Conservation (phyloP, 805 yeast genomes). For the Nakazawaea sp. region DNA sequence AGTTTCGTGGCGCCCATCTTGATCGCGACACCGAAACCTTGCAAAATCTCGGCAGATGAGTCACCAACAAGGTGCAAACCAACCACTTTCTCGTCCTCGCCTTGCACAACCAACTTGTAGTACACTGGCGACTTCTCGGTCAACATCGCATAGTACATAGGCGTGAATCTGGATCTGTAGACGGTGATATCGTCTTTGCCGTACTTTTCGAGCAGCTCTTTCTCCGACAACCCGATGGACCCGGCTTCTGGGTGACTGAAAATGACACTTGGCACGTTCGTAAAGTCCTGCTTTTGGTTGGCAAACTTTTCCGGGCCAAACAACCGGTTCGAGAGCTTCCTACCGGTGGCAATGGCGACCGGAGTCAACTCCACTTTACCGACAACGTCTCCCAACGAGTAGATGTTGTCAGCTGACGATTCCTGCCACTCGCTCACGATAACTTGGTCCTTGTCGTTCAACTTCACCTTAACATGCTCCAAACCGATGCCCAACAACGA, state of each 20-base stretch:
- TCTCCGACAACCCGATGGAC: slow-evolving; percentile 79
- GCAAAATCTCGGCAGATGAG: slow-evolving; percentile 83
- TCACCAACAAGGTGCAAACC: slow-evolving; percentile 96
- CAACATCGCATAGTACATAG: slow-evolving; percentile 91
- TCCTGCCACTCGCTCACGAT: slow-evolving; percentile 84
- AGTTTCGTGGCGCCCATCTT: slow-evolving; percentile 99
- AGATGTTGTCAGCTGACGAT: slow-evolving; percentile 64
- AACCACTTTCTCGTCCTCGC: slow-evolving; percentile 85
- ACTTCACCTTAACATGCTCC: slow-evolving; percentile 66
- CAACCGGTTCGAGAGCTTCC: slow-evolving; percentile 85
- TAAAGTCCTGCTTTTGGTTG: slow-evolving; percentile 76
- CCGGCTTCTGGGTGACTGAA: slow-evolving; percentile 99
- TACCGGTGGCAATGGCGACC: slow-evolving; percentile 97
- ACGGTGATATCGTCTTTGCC: slow-evolving; percentile 77
- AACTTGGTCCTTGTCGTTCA: slow-evolving; percentile 55
- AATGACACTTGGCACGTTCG: slow-evolving; percentile 89
- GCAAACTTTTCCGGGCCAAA: slow-evolving; percentile 74
- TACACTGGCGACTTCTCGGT: slow-evolving; percentile 78
- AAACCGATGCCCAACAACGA: slow-evolving; percentile 70
- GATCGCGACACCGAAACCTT: slow-evolving; percentile 97
- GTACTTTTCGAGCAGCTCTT: slow-evolving; percentile 67
- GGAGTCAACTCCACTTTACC: slow-evolving; percentile 95
- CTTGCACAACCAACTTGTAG: slow-evolving; percentile 75
- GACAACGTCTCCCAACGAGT: slow-evolving; percentile 89
- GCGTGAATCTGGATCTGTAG: slow-evolving; percentile 76